Evolutionary conservation across 129 eudicot species (phyloP).

Genomic region (Escallonia rubra): DNA sequence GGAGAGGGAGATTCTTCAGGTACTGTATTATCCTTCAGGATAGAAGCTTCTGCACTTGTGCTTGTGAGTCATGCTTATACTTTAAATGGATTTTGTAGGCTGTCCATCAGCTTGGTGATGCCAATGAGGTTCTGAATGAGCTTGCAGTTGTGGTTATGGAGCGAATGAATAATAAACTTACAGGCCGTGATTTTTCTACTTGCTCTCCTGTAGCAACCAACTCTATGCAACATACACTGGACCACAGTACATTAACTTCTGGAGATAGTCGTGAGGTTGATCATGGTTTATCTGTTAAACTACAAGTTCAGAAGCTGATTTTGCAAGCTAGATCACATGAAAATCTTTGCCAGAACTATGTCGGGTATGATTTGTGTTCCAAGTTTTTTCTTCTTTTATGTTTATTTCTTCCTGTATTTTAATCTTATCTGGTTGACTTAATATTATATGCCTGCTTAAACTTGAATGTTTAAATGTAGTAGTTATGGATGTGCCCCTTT

Average conservation of each 20-base stretch:
- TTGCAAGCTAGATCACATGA: constrained; percentile 90
- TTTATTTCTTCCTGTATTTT: too few species aligned
- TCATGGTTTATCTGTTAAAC: constrained; percentile 83
- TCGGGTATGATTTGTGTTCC: constrained; percentile 57
- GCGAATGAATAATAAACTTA: constrained; percentile 93
- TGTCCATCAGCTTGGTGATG: constrained; percentile 95
- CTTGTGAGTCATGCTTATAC: constrained; percentile 9
- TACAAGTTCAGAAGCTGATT: constrained; percentile 91
- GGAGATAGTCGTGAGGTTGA: constrained; percentile 87
- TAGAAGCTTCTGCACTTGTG: background rate
- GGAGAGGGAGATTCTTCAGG: constrained; percentile 95
- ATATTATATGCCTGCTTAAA: too few species aligned
- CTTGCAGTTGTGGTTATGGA: constrained; percentile 97
- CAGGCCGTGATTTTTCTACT: constrained; percentile 89
- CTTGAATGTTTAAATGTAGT: too few species aligned
- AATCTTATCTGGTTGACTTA: too few species aligned
- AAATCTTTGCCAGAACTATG: constrained; percentile 93
- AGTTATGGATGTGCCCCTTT: too few species aligned
- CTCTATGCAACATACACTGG: constrained; percentile 49
- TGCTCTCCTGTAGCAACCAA: constrained; percentile 42
- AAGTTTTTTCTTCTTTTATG: background rate
- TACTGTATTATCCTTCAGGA: background rate
- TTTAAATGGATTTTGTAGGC: constrained; percentile 45
- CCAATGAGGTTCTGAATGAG: constrained; percentile 91
- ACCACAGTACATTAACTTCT: constrained; percentile 41